Percentiles rank a stretch among this genome's conserved stretches.
Evolutionary conservation across 108 stramenopile genomes (phyloP).

Genomic region (Aurantiochytrium sp.): DNA sequence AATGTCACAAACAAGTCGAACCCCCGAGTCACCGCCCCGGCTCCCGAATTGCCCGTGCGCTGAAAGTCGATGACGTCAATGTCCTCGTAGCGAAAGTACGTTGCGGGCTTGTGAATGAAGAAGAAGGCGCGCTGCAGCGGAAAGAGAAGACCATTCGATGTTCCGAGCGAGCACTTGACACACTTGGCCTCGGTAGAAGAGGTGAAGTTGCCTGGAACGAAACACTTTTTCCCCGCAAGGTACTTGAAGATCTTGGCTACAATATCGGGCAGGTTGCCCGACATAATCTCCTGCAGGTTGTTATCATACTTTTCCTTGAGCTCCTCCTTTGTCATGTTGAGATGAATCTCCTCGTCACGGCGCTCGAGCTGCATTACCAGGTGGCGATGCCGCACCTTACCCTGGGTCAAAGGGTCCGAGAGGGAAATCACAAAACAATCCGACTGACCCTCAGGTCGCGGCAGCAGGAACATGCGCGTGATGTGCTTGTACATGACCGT

Average conservation of each 20-base stretch:
- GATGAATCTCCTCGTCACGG: conserved; percentile 65
- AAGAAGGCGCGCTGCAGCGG: conserved; percentile 96
- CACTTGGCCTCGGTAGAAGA: not conserved
- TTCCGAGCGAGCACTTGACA: conserved; percentile 54
- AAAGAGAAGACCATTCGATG: conserved; percentile 85
- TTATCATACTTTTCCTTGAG: conserved; percentile 73
- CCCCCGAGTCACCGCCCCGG: conserved; percentile 72
- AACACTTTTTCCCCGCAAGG: conserved; percentile 90
- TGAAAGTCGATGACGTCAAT: conserved; percentile 90
- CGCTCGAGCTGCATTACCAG: conserved; percentile 83
- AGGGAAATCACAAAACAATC: conserved; percentile 83
- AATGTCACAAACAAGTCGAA: conserved; percentile 78
- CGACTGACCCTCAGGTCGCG: conserved; percentile 73
- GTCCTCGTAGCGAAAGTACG: conserved; percentile 91
- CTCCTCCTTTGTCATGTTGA: conserved; percentile 84
- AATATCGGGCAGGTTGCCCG: conserved; percentile 80
- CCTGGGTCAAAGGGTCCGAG: conserved; percentile 93
- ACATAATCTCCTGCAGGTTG: conserved; percentile 38
- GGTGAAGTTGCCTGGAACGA: conserved; percentile 32
- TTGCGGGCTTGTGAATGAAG: conserved; percentile 98
- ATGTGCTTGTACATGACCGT: conserved; percentile 95
- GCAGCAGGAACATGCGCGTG: conserved; percentile 80
- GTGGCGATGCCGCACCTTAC: conserved; percentile 93
- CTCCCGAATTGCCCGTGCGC: conserved; percentile 74
- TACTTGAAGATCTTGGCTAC: conserved; percentile 96